These are phyloP conservation scores for Thalassiosira livingstoniorum DNA, from an alignment of 352 stramenopile species.

Conservation along the genomic window DNA sequence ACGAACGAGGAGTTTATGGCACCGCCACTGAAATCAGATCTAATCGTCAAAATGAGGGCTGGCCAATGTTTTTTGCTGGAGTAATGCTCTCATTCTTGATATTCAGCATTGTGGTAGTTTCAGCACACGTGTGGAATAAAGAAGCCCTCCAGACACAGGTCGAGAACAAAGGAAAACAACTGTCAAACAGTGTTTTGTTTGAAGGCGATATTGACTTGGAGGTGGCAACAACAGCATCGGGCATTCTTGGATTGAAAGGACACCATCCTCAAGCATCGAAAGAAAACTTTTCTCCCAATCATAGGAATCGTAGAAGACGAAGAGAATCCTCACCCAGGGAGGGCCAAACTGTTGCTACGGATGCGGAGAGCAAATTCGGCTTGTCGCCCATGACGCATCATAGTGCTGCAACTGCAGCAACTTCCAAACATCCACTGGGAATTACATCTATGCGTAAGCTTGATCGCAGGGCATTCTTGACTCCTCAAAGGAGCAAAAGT, in stretches of 20 bases:
- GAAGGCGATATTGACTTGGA: conserved; percentile 33
- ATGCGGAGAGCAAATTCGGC: not conserved
- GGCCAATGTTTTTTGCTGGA: conserved; percentile 45
- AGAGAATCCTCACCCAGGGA: not conserved
- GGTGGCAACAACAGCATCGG: conserved; percentile 30
- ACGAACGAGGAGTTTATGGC: conserved; percentile 23
- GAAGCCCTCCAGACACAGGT: conserved; percentile 7
- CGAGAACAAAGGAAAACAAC: conserved; percentile 10
- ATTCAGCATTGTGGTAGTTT: conserved; percentile 11
- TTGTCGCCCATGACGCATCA: not conserved
- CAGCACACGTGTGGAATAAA: conserved; percentile 26
- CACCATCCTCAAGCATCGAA: conserved; percentile 25
- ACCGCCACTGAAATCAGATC: conserved; percentile 37
- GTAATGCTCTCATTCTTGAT: conserved; percentile 31
- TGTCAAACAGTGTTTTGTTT: conserved; percentile 34
- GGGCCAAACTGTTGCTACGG: not conserved
- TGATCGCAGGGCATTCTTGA: conserved; percentile 26
- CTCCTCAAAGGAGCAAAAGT: conserved; percentile 32
- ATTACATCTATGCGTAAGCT: conserved; percentile 36
- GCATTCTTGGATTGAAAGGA: conserved; percentile 42
- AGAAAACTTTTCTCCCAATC: conserved; percentile 43
- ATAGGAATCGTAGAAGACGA: not conserved
- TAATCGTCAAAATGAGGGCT: conserved; percentile 16
- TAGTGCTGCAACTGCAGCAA: not conserved
- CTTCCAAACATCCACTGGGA: conserved; percentile 31